These are phyloP conservation scores for Moelleriella libera DNA, from an alignment of 2,329 filamentous ascomycete genomes.

Conservation along the genomic window DNA sequence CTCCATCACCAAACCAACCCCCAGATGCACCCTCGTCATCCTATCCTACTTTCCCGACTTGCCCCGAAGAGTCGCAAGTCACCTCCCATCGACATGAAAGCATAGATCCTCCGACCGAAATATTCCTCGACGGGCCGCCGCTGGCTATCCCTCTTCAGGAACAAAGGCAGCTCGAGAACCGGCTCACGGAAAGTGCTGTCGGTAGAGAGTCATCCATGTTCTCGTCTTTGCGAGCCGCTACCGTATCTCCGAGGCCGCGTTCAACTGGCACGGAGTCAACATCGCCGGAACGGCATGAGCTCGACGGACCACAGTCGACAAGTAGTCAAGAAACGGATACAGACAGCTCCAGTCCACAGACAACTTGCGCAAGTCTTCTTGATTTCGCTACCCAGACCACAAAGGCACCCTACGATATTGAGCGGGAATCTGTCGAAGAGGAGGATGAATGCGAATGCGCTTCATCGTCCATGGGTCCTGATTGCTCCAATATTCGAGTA, in stretches of 20 bases:
- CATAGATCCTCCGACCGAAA: conserved; percentile 9
- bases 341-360: conserved; percentile 3
- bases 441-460: conserved; percentile 8
- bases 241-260: conserved; percentile 28
- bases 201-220: conserved; percentile 13
- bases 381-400: conserved; percentile 4
- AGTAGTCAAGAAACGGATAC: conserved; percentile 17
- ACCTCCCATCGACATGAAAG: conserved; percentile 10
- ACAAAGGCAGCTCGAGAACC: background rate
- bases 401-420: conserved; percentile 12
- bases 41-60: conserved; percentile 23
- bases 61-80: conserved; percentile 25
- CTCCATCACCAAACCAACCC: conserved; percentile 27
- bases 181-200: background rate
- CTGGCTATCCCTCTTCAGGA: conserved; percentile 7
- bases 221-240: conserved; percentile 23
- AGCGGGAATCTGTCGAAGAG: conserved; percentile 13
- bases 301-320: conserved; percentile 9
- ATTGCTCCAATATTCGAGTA: conserved; percentile 22
- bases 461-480: conserved; percentile 22
- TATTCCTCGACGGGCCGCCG: conserved; percentile 10
- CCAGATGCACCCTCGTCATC: conserved; percentile 20
- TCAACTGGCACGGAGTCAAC: conserved; percentile 17
- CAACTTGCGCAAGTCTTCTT: background rate
- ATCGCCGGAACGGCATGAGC: conserved; percentile 17